Evolutionary conservation across 2,329 filamentous ascomycete species (phyloP).

Genomic region (Fusarium virguliforme): DNA sequence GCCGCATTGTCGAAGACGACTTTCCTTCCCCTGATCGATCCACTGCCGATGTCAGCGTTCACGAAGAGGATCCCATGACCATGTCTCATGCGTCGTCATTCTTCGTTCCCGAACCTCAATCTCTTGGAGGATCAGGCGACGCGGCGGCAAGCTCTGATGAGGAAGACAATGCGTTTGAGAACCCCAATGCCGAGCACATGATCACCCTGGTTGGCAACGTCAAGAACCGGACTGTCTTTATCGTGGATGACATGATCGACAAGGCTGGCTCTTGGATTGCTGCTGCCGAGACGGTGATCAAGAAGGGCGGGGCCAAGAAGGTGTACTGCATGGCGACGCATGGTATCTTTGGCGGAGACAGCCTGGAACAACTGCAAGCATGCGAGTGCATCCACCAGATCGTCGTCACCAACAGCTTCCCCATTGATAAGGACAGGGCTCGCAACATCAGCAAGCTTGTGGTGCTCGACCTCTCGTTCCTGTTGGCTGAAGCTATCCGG

Average conservation of each 20-base stretch:
- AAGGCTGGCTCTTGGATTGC: conserved; percentile 98
- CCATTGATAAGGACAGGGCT: conserved; percentile 83
- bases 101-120: conserved; percentile 78
- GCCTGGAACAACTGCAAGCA: conserved; percentile 88
- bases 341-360: conserved; percentile 92
- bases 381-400: conserved; percentile 96
- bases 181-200: conserved; percentile 89
- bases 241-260: conserved; percentile 99
- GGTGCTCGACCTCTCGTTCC: conserved; percentile 88
- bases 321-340: conserved; percentile 99
- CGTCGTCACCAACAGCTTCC: conserved; percentile 97
- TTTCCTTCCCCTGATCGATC: conserved; percentile 85
- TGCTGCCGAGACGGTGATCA: conserved; percentile 95
- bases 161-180: conserved; percentile 89
- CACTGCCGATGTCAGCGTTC: conserved; percentile 75
- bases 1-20: conserved; percentile 95
- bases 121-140: conserved; percentile 87
- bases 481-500: conserved; percentile 92
- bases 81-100: conserved; percentile 85
- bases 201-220: conserved; percentile 98
- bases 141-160: conserved; percentile 89
- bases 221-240: conserved; percentile 87
- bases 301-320: conserved; percentile 90
- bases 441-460: conserved; percentile 85
- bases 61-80: conserved; percentile 86